Evolutionary conservation across 2,329 filamentous ascomycete species (phyloP), one percentile per base, ranked within the genome.

Genomic region (Samsoniella hepiali): DNA sequence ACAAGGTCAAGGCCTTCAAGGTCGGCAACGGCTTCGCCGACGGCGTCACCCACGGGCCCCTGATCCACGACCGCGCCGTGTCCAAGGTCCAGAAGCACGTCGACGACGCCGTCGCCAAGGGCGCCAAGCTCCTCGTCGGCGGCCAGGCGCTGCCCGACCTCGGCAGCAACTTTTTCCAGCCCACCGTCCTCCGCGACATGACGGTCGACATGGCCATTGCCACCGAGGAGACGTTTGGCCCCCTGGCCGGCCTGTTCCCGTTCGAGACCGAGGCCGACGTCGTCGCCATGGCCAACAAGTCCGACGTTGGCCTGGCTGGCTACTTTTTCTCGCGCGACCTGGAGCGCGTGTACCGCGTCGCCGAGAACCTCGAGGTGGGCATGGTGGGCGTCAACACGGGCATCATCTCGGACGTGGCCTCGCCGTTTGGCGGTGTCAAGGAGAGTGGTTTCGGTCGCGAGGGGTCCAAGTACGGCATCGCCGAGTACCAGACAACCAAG

Each of bases 201-300:
- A 96, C 83, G 11, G 81, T 83, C 64, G 87, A 93, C 49, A 98
- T 98, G 95, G 83, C 85, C 65, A 84, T 98, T 68, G 88, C 91
- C 5, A 81, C 81, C 1, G 94, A 98, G 76, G 95, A 99, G 81
- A 99, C 94, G 0, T 99, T 99, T 73, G 95, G 95, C 0, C 95
- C 95, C 3, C 90, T 98, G 0, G 94, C 93, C 0, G 94, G 91
- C 0, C 77, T 98, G 15, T 97, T 97, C 81, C 84, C 88, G 56
- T 99, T 98, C 73, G 85, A 91, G 54, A 92, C 89, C 0, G 95
- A 98, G 77, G 88, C 90, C 60, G 93, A 98, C 71, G 95, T 97
- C 5, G 87, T 98, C 36, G 81, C 84, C 66, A 78, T 94, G 68
- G 94, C 95, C 4, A 99, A 99, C 76, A 77, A 80, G 49, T 82